phyloP scores from a whole-genome alignment of 139 green algal species.

The Chlorella ohadii region DNA sequence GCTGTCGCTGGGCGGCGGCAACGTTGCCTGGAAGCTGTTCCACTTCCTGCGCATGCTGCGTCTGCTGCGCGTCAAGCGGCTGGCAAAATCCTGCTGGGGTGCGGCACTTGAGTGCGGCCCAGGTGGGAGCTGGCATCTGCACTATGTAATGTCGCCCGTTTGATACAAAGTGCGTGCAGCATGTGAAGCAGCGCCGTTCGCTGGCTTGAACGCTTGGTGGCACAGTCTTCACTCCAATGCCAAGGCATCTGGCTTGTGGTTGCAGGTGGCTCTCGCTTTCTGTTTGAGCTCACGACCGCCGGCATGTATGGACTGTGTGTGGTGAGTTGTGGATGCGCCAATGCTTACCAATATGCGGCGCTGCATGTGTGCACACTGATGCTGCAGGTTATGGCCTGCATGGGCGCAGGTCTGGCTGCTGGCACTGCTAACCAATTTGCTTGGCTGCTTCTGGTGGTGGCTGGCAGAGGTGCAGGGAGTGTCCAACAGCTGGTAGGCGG shows the following conservation, averaged over 20 bases:
- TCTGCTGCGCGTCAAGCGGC: background rate
- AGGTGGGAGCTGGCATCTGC: background rate
- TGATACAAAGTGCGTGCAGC: too few species aligned
- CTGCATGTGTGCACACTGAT: background rate
- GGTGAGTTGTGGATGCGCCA: too few species aligned
- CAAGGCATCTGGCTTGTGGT: too few species aligned
- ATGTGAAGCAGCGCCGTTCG: too few species aligned
- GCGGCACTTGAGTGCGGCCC: background rate
- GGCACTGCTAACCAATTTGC: background rate
- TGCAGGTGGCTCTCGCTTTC: background rate
- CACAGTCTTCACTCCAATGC: too few species aligned
- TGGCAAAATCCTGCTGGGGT: background rate
- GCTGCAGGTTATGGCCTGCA: too few species aligned
- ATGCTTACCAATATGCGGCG: too few species aligned
- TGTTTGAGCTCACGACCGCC: conserved; percentile 13
- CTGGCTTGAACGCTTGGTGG: too few species aligned
- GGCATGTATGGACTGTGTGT: conserved; percentile 3
- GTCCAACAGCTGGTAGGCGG: background rate
- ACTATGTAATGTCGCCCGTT: too few species aligned
- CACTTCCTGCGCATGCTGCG: conserved; percentile 17
- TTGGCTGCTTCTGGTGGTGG: conserved; percentile 15
- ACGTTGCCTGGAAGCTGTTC: conserved; percentile 4
- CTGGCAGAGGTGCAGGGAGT: conserved; percentile 12
- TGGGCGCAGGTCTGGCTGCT: too few species aligned
- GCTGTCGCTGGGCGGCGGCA: background rate